These are phyloP conservation scores for Plasmodium knowlesi DNA, from an alignment of 169 alveolate genomes.

Conservation along the genomic window DNA sequence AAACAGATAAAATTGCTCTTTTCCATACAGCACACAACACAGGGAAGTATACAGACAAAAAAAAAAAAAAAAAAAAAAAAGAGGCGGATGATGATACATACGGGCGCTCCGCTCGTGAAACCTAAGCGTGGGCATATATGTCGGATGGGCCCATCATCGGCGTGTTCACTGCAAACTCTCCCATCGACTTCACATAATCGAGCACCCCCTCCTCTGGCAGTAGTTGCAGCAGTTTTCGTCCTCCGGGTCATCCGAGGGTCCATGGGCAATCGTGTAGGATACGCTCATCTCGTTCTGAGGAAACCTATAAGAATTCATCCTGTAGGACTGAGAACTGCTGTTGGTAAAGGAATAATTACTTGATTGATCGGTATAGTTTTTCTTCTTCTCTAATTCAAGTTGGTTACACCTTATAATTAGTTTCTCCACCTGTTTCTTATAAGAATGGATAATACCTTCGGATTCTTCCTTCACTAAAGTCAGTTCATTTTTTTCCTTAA, in stretches of 20 bases:
- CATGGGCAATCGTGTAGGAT: conserved; percentile 55
- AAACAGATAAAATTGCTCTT: not conserved
- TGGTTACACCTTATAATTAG: conserved; percentile 65
- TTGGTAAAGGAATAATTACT: conserved; percentile 43
- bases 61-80: conserved; percentile 12
- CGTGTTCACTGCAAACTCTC: not conserved
- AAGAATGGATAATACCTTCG: conserved; percentile 58
- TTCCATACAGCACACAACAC: not conserved
- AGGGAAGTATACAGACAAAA: not conserved
- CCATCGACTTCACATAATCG: conserved; percentile 20
- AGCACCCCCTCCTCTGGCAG: conserved; percentile 51
- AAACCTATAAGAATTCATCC: conserved; percentile 22
- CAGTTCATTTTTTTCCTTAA: conserved; percentile 65
- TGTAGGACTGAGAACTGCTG: conserved; percentile 13
- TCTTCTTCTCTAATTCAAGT: conserved; percentile 62
- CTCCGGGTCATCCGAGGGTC: conserved; percentile 30
- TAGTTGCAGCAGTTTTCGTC: conserved; percentile 39
- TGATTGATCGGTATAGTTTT: not conserved
- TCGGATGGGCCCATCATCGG: not conserved
- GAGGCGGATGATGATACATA: not conserved
- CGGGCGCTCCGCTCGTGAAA: not conserved
- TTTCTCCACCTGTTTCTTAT: conserved; percentile 71
- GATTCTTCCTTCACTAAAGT: conserved; percentile 69
- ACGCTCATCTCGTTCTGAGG: conserved; percentile 37
- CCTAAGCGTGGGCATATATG: not conserved